Evolutionary conservation across 2,329 filamentous ascomycete species (phyloP), one percentile per base, ranked within the genome.

Genomic region (Exophiala spinifera): DNA sequence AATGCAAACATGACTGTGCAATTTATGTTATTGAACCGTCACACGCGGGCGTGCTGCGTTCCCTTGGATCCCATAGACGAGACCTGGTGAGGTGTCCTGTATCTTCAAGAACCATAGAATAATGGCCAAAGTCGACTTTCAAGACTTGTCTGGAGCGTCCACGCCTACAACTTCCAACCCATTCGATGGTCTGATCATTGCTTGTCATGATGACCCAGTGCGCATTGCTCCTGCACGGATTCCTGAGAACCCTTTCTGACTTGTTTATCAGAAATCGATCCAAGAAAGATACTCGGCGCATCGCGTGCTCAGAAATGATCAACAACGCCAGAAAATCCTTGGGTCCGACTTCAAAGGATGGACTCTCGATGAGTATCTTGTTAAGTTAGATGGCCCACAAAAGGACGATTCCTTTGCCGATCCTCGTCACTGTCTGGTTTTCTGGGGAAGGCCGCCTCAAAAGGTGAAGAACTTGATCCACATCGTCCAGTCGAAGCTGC

Each of bases 401-500:
- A 72, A 86, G 33, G 79, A 89, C 59, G 85, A 84, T 1, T 83
- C 82, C 1, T 95, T 87, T 67, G 69, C 77, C 48, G 92, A 97
- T 67, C 81, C 83, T 39, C 79, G 92, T 37, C 80, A 96, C 65
- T 95, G 91, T 67, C 77, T 96, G 10, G 88, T 91, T 0, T 85
- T 96, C 66, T 96, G 91, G 90, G 89, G 88, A 3, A 79, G 91
- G 5, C 92, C 92, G 14, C 88, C 91, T 0, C 72, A 82, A 43
- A 83, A 86, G 62, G 77, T 96, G 15, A 77, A 86, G 43, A 73
- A 79, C 17, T 72, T 97, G 55, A 83, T 92, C 2, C 71, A 74
- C 1, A 79, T 80, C 53, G 73, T 96, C 25, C 92, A 96, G 70
- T 70, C 78, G 46, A 79, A 82, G 64, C 74, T 95, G 45, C 75